These are phyloP conservation scores for Hortaea werneckii DNA, from an alignment of 2,329 filamentous ascomycete genomes.

Conservation along the genomic window DNA sequence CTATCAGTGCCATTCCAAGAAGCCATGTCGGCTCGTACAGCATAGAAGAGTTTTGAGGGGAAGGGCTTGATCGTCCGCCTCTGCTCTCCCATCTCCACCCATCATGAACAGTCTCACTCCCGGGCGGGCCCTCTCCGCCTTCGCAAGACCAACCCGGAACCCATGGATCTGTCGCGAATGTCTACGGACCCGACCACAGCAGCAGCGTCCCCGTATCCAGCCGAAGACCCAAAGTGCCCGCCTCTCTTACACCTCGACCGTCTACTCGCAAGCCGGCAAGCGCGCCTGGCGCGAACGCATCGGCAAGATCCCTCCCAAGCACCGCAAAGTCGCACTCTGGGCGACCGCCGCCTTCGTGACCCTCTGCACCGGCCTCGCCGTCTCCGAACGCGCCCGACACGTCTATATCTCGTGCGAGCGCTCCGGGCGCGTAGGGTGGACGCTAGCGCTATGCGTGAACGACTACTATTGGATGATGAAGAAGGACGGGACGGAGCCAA, in stretches of 20 bases:
- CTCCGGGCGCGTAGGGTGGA: conserved; percentile 64
- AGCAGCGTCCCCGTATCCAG: no score
- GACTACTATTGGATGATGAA: conserved; percentile 86
- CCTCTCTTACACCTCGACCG: conserved; percentile 8
- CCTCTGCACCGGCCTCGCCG: conserved; percentile 35
- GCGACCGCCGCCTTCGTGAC: conserved; percentile 21
- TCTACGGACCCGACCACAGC: conserved; percentile 1
- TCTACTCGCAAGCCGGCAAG: conserved; percentile 15
- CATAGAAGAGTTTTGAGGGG: no score
- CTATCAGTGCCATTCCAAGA: no score
- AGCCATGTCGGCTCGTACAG: no score
- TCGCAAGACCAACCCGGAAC: not conserved
- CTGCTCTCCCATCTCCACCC: no score
- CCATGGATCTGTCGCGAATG: conserved; percentile 11
- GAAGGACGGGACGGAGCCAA: conserved; percentile 52
- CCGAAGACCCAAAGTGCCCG: not conserved
- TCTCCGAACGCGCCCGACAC: conserved; percentile 61
- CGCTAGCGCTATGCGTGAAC: conserved; percentile 64
- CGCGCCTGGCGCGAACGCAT: conserved; percentile 20
- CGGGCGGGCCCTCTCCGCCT: conserved; percentile 5
- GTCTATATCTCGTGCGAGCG: conserved; percentile 65
- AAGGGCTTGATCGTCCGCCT: no score
- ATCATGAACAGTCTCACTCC: conserved; percentile 3
- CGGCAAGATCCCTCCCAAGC: conserved; percentile 8
- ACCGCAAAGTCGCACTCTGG: conserved; percentile 21